Evolutionary conservation across 208 protist genomes (phyloP).

Genomic region (Wallacemonas sp.): DNA sequence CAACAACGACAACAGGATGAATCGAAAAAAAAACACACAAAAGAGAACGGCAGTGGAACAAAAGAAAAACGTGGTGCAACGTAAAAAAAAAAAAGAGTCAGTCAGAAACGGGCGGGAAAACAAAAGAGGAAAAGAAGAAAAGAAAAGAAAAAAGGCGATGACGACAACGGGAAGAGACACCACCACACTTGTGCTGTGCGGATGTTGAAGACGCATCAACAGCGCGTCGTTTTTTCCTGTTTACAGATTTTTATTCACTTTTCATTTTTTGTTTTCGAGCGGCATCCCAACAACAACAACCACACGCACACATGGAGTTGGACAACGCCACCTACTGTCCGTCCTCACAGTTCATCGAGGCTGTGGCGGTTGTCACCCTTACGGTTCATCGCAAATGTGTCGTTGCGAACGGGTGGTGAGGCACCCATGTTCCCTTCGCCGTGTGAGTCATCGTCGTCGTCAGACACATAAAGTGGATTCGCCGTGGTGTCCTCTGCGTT

Average conservation of each 20-base stretch:
- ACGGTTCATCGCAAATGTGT: slow-evolving; percentile 35
- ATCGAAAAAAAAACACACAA: slow-evolving; percentile 2
- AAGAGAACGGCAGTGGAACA: too few relatives aligned
- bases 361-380: slow-evolving; percentile 13
- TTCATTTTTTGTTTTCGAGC: not conserved
- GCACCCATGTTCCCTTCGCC: slow-evolving; percentile 34
- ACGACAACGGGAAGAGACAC: slow-evolving; percentile 3
- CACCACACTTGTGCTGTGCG: too few relatives aligned
- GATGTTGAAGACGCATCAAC: too few relatives aligned
- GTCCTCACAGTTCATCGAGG: slow-evolving; percentile 15
- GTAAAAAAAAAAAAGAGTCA: slow-evolving; percentile 14
- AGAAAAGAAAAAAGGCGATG: slow-evolving; percentile 8
- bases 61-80: not conserved
- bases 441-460: slow-evolving; percentile 39
- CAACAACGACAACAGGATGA: not conserved
- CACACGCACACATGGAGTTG: slow-evolving; percentile 7
- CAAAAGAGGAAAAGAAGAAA: slow-evolving; percentile 8
- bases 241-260: slow-evolving; percentile 19
- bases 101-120: too few relatives aligned
- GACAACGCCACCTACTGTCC: too few relatives aligned
- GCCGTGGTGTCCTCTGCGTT: slow-evolving; percentile 42
- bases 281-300: slow-evolving; percentile 4
- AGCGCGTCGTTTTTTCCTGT: too few relatives aligned
- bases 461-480: slow-evolving; percentile 64
- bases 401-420: slow-evolving; percentile 53